phyloP scores from a whole-genome alignment of 352 stramenopile genomes.

The Albugo candida region DNA sequence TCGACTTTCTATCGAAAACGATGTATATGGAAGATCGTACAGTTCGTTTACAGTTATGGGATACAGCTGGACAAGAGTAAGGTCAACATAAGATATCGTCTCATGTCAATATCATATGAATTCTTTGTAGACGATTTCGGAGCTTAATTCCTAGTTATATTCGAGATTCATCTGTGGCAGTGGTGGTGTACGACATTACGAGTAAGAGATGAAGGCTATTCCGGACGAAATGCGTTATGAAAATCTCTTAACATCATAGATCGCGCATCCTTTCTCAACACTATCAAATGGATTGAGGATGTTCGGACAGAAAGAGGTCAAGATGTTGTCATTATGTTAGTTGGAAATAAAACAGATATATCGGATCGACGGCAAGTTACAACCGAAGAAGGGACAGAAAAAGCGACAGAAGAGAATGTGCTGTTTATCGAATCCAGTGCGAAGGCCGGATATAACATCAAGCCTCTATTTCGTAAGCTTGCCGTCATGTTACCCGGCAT shows the following conservation, averaged over 20 bases:
- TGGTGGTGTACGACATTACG: conserved; percentile 99
- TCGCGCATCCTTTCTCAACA: conserved; percentile 96
- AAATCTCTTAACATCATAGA: conserved; percentile 21
- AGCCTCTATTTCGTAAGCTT: conserved; percentile 97
- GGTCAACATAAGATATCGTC: conserved; percentile 7
- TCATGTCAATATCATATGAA: too few species aligned
- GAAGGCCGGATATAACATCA: conserved; percentile 97
- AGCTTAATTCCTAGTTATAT: conserved; percentile 95
- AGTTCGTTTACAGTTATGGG: conserved; percentile 97
- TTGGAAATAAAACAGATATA: conserved; percentile 99
- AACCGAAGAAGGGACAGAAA: conserved; percentile 96
- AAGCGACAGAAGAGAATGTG: conserved; percentile 94
- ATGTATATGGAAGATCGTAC: conserved; percentile 97
- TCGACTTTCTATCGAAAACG: conserved; percentile 99
- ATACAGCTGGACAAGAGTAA: conserved; percentile 95
- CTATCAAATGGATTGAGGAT: conserved; percentile 98
- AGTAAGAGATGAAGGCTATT: conserved; percentile 33
- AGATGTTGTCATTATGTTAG: conserved; percentile 98
- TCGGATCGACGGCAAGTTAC: conserved; percentile 92
- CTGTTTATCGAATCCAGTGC: conserved; percentile 99
- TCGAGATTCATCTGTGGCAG: conserved; percentile 96
- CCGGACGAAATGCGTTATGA: neutral
- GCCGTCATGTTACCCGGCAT: conserved; percentile 93
- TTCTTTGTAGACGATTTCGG: conserved; percentile 63
- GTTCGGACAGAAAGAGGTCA: conserved; percentile 94